Base-by-base conservation (phyloP, 2,329 filamentous ascomycete genomes). In the Colletotrichum tofieldiae region DNA sequence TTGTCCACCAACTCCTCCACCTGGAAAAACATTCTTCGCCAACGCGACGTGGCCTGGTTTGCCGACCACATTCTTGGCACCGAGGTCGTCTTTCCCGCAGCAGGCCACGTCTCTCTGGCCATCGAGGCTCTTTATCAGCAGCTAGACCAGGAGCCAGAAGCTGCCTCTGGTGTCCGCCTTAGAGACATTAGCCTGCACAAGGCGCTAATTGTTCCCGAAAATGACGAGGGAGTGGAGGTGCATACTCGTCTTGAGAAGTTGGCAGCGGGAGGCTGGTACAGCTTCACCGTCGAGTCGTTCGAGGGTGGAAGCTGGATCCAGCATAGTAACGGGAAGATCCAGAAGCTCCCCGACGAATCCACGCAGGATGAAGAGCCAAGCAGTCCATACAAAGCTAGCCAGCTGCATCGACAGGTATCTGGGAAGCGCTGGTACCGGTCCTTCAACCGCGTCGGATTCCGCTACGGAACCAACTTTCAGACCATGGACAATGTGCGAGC, bases 11-110 rank as follows among this genome's bases (percentile, higher is more conserved):
- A 62, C 32, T 43, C 32, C 20, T 58, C 65, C 26, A 54, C 39
- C 7, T 68, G 43, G 43, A 43, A 35, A 8, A 63, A 63, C 7
- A 41, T 55, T 1, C 59, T 68, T 16, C 26, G 45, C 14, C 56
- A 63, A 5, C 32, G 45, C 11, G 65, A 68, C 23, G 26, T 56
- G 29, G 79, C 86, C 47, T 85, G 85, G n/a, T 82, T 82, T 12
- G 77, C 82, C 64, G 82, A 84, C 73, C 84, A 85, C 77, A 68
- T 77, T 49, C 83, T 84, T 81, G 80, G 84, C 65, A 83, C 79
- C 76, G 80, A 84, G 56, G 80, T 81, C 67, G 82, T 84, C 76
- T 82, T 81, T 65, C 79, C 83, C 9, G 47, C 35, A 2, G 55
- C 55, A 11, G 55, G 45, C 14, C 60, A 52, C 35, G 18, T 60